phyloP scores from a whole-genome alignment of 1,284 basidiomycete species.

The Ustilago hordei region DNA sequence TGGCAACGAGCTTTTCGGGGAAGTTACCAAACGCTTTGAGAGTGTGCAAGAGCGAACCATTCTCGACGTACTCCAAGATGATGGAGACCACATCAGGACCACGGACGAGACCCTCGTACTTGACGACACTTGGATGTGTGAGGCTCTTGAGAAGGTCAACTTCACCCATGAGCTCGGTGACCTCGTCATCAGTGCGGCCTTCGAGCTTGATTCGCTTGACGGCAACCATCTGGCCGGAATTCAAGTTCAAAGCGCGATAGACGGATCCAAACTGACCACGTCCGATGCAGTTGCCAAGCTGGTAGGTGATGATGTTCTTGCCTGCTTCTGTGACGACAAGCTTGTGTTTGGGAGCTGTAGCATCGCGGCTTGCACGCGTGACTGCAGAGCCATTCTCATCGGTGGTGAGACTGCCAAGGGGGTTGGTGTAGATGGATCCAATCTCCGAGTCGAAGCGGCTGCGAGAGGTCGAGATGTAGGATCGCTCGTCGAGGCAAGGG shows the following conservation, averaged over 20 bases:
- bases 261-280: conserved; percentile 95
- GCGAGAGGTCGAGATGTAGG: conserved; percentile 43
- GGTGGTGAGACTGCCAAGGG: conserved; percentile 50
- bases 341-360: conserved; percentile 73
- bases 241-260: conserved; percentile 90
- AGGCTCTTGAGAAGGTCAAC: conserved; percentile 98
- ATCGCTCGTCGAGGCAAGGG: conserved; percentile 39
- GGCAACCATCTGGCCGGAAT: conserved; percentile 60
- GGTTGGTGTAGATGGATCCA: conserved; percentile 61
- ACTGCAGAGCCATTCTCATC: conserved; percentile 43
- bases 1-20: conserved; percentile 95
- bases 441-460: conserved; percentile 58
- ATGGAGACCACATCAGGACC: conserved; percentile 42
- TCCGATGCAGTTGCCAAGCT: conserved; percentile 83
- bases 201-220: conserved; percentile 99
- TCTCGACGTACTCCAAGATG: conserved; percentile 74
- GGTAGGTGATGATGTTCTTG: conserved; percentile 81
- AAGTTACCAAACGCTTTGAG: conserved; percentile 77
- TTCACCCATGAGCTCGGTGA: conserved; percentile 98
- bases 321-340: conserved; percentile 85
- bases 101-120: conserved; percentile 82
- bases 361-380: conserved; percentile 41
- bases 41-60: conserved; percentile 82
- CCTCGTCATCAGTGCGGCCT: conserved; percentile 94
- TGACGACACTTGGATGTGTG: conserved; percentile 94